These are phyloP conservation scores for Geotrichum histeridarum DNA, from an alignment of 1,139 yeast genomes.

Conservation along the genomic window DNA sequence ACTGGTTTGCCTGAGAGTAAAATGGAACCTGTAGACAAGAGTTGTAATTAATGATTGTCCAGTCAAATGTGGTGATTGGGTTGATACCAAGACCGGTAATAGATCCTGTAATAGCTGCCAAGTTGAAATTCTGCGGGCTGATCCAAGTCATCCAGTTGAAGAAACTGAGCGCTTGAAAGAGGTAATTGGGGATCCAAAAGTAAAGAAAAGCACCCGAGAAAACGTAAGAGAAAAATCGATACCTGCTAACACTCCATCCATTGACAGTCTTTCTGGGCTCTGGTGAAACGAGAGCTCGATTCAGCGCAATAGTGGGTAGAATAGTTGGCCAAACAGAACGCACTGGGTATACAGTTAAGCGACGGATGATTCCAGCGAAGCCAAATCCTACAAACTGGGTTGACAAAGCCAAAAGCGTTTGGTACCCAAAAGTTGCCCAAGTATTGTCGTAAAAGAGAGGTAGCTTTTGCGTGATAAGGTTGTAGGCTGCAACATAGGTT, in stretches of 20 bases:
- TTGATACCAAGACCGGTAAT: slow-evolving; percentile 52
- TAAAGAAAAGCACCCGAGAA: slow-evolving; percentile 44
- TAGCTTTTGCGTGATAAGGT: slow-evolving; percentile 40
- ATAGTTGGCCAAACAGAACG: slow-evolving; percentile 50
- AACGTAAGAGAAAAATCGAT: slow-evolving; percentile 41
- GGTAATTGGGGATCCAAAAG: slow-evolving; percentile 52
- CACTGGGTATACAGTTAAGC: slow-evolving; percentile 47
- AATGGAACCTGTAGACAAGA: slow-evolving; percentile 43
- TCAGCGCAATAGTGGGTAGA: slow-evolving; percentile 36
- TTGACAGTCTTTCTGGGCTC: slow-evolving; percentile 25
- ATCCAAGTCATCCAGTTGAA: slow-evolving; percentile 64
- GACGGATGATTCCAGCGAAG: slow-evolving; percentile 50
- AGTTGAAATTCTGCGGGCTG: slow-evolving; percentile 48
- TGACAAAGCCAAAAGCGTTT: slow-evolving; percentile 42
- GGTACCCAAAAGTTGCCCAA: slow-evolving; percentile 44
- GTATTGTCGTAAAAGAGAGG: slow-evolving; percentile 35
- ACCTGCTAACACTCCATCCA: slow-evolving; percentile 49
- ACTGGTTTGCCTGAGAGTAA: slow-evolving; percentile 43
- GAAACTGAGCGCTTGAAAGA: slow-evolving; percentile 47
- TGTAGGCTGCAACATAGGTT: slow-evolving; percentile 39
- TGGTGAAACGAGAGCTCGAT: slow-evolving; percentile 17
- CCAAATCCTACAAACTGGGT: slow-evolving; percentile 52
- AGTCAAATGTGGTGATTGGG: slow-evolving; percentile 47
- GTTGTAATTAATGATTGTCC: slow-evolving; percentile 43
- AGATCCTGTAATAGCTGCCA: slow-evolving; percentile 52